Base-by-base conservation (phyloP, 2,329 filamentous ascomycete species). In the Shiraia bambusicola region DNA sequence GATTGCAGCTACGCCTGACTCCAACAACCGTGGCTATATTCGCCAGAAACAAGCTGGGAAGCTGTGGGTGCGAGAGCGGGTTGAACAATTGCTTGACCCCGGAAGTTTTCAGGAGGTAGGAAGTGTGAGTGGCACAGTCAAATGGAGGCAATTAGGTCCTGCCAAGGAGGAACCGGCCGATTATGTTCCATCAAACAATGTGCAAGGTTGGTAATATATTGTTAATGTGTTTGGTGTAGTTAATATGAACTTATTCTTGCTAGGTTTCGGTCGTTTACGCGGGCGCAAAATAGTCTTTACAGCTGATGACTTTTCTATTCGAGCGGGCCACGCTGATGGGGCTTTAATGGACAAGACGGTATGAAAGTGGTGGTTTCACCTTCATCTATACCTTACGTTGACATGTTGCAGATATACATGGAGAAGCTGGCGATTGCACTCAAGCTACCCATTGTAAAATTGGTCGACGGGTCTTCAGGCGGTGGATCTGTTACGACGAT, bases 301-400 rank as follows among this genome's bases (percentile, higher is more conserved):
- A 0, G 81, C 80, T 0, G 81, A 85, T 56, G 82, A 85, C 57
- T 84, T 83, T 50, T 78, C 75, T 2, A 76, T 84, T 19, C 70
- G 82, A 5, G 80, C 80, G 19, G 82, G 82, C 1, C 82, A 85
- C 69, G 80, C 81, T 0, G 82, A 84, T 63, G 82, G 82, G 0
- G 72, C 79, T 11, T 69, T 79, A 25, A 71, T 77, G 58, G 77
- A 74, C 31, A 82, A 81, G 64, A 83, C 80, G 1, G 55, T 66
- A 48, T 7, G 56, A 37, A 27, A 7, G 4, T 2, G 11, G 7
- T 33, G 12, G 8, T 24, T 12, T 7, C 6, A 22, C 5, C 6
- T 7, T n/a, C 16, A 14, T n/a, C 15, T 4, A 24, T 13, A 10
- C 1, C n/a, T 28, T 19, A 12, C 31, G 22, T 58, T 66, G n/a